These are phyloP conservation scores for Daldinia grandis DNA, from an alignment of 495 filamentous ascomycete species.

Conservation along the genomic window DNA sequence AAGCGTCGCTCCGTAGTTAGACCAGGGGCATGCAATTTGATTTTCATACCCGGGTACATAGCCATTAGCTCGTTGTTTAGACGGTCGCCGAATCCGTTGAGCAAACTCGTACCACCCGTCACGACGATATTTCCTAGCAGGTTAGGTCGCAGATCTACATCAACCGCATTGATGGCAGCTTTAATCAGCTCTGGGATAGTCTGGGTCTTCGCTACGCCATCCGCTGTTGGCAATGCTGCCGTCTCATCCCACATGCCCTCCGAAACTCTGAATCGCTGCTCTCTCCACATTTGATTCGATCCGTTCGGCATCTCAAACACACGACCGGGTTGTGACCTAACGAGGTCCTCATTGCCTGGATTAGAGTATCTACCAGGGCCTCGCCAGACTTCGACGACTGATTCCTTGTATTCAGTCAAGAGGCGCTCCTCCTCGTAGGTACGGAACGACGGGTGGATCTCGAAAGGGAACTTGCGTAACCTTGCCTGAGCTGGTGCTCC, in stretches of 20 bases:
- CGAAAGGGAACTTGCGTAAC: conserved; percentile 66
- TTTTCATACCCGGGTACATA: conserved; percentile 80
- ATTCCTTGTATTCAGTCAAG: conserved; percentile 95
- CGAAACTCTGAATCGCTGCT: conserved; percentile 81
- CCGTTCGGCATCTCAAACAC: conserved; percentile 98
- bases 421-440: conserved; percentile 90
- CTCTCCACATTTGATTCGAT: conserved; percentile 90
- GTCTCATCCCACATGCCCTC: conserved; percentile 90
- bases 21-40: conserved; percentile 86
- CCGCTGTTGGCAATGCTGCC: conserved; percentile 59
- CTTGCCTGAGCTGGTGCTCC: conserved; percentile 73
- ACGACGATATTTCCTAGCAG: conserved; percentile 91
- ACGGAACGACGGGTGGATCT: conserved; percentile 77
- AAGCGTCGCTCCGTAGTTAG: conserved; percentile 86
- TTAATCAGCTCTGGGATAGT: conserved; percentile 83
- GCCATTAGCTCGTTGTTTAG: conserved; percentile 81
- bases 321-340: conserved; percentile 69
- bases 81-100: conserved; percentile 90
- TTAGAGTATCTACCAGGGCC: conserved; percentile 74
- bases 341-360: conserved; percentile 71
- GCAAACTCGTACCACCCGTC: conserved; percentile 82
- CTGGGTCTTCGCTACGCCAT: conserved; percentile 66
- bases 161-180: conserved; percentile 76
- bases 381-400: conserved; percentile 91
- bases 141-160: conserved; percentile 86